Evolutionary conservation across 306 rosid genomes (phyloP), one percentile per base, ranked within the genome.

Genomic region (Biancaea sappan): DNA sequence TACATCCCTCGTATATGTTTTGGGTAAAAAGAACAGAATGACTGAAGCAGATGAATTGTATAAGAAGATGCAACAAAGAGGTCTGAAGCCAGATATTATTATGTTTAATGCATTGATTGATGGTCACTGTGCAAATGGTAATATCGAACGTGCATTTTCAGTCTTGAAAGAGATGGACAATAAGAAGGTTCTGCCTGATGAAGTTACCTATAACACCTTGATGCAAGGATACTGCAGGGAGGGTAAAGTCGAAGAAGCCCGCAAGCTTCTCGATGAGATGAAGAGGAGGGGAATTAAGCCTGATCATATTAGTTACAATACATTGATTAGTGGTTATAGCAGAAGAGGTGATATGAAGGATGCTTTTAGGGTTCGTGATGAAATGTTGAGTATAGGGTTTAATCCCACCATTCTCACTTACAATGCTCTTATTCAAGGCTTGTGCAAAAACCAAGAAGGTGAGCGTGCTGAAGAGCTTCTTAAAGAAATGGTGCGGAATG

Each of bases 161-260:
- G 81, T 90, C 72, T 83, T 93, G 79, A 76, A 81, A 66, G 93
- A 88, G 84, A 93, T 91, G 96, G 91, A 89, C 64, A 73, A 37
- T 62, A 82, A 79, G 89, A 85, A 83, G 84, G 82, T 91, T 68
- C 59, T 51, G 37, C 88, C 93, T 2, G 97, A 93, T 79, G 98
- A 85, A 78, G 86, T 93, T 83, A 87, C 98, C 51, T 93, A 81
- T 76, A 93, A 93, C 77, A 85, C 95, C 51, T 86, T 93, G 79
- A 93, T 93, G 96, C 98, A 90, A 74, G 96, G 98, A 70, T 83
- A 50, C 47, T 90, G 93, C 69, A 90, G 93, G 81, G 85, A 60
- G 50, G 96, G 96, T 43, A 90, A 87, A 82, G 96, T 93, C 67
- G 95, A 93, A 74, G 97, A 91, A 80, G 97, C 98, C 65, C 84